Base-by-base conservation (phyloP, 352 stramenopile species). In the Phytophthora pini region DNA sequence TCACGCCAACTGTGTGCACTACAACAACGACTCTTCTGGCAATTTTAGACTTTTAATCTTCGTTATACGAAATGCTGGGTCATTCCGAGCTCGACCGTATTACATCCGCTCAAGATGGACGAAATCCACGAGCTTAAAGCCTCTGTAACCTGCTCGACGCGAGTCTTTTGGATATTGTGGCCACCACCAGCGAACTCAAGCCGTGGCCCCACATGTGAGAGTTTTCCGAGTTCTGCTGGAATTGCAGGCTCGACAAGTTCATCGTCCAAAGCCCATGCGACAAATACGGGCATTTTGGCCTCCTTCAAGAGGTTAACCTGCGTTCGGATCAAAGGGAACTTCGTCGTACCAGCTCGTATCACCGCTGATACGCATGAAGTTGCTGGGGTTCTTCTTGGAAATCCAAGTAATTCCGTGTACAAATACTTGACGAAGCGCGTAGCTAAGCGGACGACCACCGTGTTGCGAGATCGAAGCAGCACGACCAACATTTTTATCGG, bases 141-240 rank as follows among this genome's bases (percentile, higher is more conserved):
- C 5, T 39, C 36, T 1, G 70, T 64, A 6, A 84, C 34, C 15
- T 65, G 57, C 1, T 81, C 70, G 1, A 76, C 76, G 39, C 76
- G 69, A 34, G 76, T 84, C 64, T 89, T 89, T 51, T 89, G 80
- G 22, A 88, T 83, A 50, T 89, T 89, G 60, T 88, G 80, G 4
- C 80, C 80, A 10, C 78, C 80, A 11, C 63, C 73, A 24, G 54
- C 49, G 41, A 86, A 88, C 8, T 71, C 76, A 22, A 88, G 60
- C 6, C 74, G 76, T 20, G 74, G 72, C 0, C 76, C 78, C 27
- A 59, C 45, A 40, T 73, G 59, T 26, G 67, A 77, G 2, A 73
- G 32, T 12, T 54, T 58, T 12, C 62, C 76, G 0, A 89, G 62
- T 55, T 89, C 74, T 56, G 67, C 41, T 0, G 75, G 71, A 39